Base-by-base conservation (phyloP, 2,329 filamentous ascomycete genomes). In the Boeremia exigua region DNA sequence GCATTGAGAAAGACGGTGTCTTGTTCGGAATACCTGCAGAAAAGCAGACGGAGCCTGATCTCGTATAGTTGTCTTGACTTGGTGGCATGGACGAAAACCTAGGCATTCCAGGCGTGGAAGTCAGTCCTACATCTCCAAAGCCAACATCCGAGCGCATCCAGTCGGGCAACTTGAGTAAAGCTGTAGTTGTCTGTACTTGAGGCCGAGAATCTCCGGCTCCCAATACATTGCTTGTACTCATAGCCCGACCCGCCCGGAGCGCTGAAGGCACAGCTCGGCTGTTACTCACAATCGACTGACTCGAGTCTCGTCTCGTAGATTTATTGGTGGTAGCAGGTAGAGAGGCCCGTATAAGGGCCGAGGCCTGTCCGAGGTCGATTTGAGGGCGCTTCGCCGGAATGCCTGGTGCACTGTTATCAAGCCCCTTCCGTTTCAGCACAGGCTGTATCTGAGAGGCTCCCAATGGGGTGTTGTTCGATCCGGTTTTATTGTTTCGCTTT, bases 381-480 rank as follows among this genome's bases (percentile, higher is more conserved):
- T 54, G 48, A 2, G 58, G 58, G n/a, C 58, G 61, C 43, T 66
- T 66, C n/a, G 14, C 29, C 5, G 30, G 15, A 7, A 19, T 23
- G 27, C 17, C 28, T 8, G 29, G 7, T 11, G 45, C 10, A 4
- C 17, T 19, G 5, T 15, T 19, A 2, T 40, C 42, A 19, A 25
- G 12, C 15, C 17, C 12, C 36, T 46, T 50, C 2, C 46, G 46
- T 30, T 55, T 55, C 28, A 34, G 17, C 3, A n/a, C n/a, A 37
- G 19, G 4, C 14, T 56, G 38, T 3, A 15, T 30, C 17, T 50
- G 52, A 37, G 43, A 9, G 10, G 14, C 19, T 12, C 64, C 62
- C 27, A 67, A 44, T 1, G 64, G 64, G 9, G 58, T 48, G 4
- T 51, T 39, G 27, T 67, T 67, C 4, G 64, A 58, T n/a, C 62